Evolutionary conservation across 441 rosid species (phyloP), one percentile per base, ranked within the genome.

Genomic region (Brassica hybrid): DNA sequence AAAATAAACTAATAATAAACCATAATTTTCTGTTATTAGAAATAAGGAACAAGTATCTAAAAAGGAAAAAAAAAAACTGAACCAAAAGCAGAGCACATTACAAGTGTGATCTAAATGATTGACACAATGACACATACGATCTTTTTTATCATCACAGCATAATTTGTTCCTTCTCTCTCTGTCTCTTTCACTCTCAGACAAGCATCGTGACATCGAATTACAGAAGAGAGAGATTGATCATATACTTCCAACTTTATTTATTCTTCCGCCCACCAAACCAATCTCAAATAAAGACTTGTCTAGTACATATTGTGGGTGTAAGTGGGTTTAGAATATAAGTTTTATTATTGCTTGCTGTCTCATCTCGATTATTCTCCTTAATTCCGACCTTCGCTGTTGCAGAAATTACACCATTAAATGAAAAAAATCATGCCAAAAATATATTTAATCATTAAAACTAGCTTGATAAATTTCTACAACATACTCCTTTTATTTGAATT

Each of bases 251-350:
- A 32, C 84, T 83, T 85, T 87, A 81, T 81, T 83, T 87, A 82
- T 86, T 90, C 86, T 83, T 79, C 84, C 80, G 86, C 81, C 87
- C 85, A 78, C 76, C 75, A 77, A 81, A 82, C 67, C 72, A 74
- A 74, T 69, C 75, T 74, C 57, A 57, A 61, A 58, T 34, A 57
- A 41, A 63, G 78, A 68, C 54, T 36, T 79, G 75, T 74, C 75
- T 69, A 54, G 0, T 57, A 62, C 72, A 63, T 73, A 17, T 50
- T 73, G 63, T 72, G 48, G 34, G 65, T 73, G 70, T 45, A 56
- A 79, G 82, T 79, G 82, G 82, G 72, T 74, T 79, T 59, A 69
- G 82, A 79, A 74, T 74, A 64, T 64, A 54, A 57, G 56, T 64
- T 69, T 69, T n/a, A 60, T 63, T 79, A 79, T 79, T 79, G 79